Evolutionary conservation across 2,329 filamentous ascomycete species (phyloP), one percentile per base, ranked within the genome.

Genomic region (Arthroderma uncinatum): DNA sequence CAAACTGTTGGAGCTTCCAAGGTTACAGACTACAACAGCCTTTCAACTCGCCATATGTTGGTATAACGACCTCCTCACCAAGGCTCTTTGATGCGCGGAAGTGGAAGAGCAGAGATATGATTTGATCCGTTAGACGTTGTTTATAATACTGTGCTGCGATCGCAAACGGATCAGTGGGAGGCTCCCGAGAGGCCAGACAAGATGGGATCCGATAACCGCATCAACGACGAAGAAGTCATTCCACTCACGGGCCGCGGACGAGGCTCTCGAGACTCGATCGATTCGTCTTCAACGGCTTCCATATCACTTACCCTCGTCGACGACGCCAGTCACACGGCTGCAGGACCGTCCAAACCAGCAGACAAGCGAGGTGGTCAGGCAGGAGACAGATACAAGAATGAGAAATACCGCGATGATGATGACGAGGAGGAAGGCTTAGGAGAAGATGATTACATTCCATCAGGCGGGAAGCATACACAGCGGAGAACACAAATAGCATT

Each of bases 401-500:
- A 55, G 33, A 62, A 63, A 63, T 74, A 74, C 58, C 64, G 65
- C 16, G 57, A 62, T 23, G 56, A 59, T 12, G 57, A 62, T 23
- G 56, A 59, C 9, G n/a, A 30, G 7, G 33, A 50, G 12, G 54
- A 73, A 58, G 58, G 68, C 6, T 71, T 73, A 59, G 68, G 69
- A 50, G 70, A 63, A n/a, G 65, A 68, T 7, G 30, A 21, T 25
- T 39, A 21, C 10, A 16, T 36, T 16, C 58, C 58, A 2, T 21
- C 57, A 2, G 55, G 39, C 9, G 57, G 39, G 25, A 55, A 57
- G 39, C 57, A 12, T 64, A 60, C 3, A 12, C 59, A 8, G 62
- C 66, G 21, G 64, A 69, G 50, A 65, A 58, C 62, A 6, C 67
- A 53, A 12, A 60, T 65, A 54, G 57, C 72, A 40, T 62, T 77